Conservation (phyloP, 2,329 filamentous ascomycete genomes). For the Aureobasidium sp. region DNA sequence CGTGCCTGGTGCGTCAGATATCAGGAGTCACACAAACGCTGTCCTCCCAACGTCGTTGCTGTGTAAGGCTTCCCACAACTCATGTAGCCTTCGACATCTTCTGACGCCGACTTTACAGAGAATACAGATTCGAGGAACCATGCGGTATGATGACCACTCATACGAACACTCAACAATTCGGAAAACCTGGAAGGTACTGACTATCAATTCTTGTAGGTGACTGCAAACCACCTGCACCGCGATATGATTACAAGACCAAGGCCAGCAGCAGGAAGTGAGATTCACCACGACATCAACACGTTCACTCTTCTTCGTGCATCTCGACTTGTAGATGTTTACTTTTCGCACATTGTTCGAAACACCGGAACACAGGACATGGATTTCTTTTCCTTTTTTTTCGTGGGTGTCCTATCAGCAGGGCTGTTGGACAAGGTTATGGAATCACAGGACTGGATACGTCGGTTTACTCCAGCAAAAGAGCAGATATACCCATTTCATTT, state of each 20-base stretch:
- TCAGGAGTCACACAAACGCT: conserved; percentile 46
- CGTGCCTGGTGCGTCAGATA: conserved; percentile 47
- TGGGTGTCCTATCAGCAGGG: neutral
- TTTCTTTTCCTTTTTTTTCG: neutral
- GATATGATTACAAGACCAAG: neutral
- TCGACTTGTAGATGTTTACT: neutral
- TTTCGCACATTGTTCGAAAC: neutral
- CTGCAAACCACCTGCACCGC: conserved; percentile 11
- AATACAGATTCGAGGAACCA: conserved; percentile 40
- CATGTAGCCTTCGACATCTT: neutral
- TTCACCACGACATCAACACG: neutral
- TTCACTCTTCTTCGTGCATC: neutral
- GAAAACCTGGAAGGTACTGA: neutral
- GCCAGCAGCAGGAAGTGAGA: neutral
- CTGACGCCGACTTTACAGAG: conserved; percentile 22
- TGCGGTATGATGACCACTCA: conserved; percentile 30
- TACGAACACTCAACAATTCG: neutral
- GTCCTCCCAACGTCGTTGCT: conserved; percentile 46
- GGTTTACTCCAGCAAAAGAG: too few relatives aligned
- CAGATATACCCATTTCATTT: conserved; percentile 1
- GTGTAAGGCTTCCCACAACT: conserved; percentile 28
- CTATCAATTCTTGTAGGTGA: conserved; percentile 2
- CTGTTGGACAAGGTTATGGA: neutral
- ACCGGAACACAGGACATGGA: neutral
- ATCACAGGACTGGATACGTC: neutral